phyloP scores from a whole-genome alignment of 257 asterid genomes.

The Salvia rosmarinus region DNA sequence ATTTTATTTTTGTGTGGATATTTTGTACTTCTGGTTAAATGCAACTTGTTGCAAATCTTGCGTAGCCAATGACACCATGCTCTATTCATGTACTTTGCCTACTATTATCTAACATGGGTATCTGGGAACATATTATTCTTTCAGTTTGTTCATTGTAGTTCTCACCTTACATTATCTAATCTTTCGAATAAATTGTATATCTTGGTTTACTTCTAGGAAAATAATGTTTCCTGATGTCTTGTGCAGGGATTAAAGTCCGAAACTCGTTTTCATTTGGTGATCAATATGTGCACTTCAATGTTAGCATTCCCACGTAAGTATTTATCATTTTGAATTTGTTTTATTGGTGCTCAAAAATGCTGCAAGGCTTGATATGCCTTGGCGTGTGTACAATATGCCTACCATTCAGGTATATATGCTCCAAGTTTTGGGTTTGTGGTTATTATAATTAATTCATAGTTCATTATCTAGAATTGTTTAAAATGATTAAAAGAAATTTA shows the following conservation, averaged over 20 bases:
- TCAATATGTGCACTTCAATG: conserved; percentile 82
- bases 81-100: background rate
- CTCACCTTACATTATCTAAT: background rate
- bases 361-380: too few relatives aligned
- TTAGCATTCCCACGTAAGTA: conserved; percentile 77
- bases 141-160: background rate
- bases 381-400: background rate
- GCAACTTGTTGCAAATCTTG: background rate
- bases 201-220: background rate
- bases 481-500: too few relatives aligned
- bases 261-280: conserved; percentile 74
- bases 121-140: conserved; percentile 6
- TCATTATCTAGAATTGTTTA: too few relatives aligned
- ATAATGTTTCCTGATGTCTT: conserved; percentile 18
- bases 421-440: too few relatives aligned
- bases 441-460: too few relatives aligned
- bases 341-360: background rate
- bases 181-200: background rate
- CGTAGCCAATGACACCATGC: background rate
- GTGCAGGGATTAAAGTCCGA: conserved; percentile 74
- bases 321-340: background rate
- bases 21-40: background rate
- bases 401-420: background rate
- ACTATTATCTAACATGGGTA: background rate
- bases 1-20: background rate